Conservation (phyloP, 768 basidiomycete species). For the Phaffia australis region DNA sequence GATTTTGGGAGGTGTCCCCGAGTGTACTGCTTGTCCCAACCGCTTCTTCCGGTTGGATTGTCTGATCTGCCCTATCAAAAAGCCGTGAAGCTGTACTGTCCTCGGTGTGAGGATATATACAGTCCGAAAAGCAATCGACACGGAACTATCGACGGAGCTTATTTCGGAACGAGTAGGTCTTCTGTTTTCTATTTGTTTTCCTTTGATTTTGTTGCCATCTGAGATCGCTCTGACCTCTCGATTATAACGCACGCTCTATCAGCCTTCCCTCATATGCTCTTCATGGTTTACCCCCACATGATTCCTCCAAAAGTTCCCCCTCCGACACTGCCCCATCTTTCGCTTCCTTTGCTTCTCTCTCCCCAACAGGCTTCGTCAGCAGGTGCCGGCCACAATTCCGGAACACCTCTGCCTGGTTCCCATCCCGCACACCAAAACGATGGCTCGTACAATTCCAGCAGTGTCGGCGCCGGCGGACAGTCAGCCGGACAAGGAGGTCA, state of each 20-base stretch:
- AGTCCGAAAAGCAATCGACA: slow-evolving; percentile 94
- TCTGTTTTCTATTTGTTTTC: not conserved
- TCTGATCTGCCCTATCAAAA: slow-evolving; percentile 98
- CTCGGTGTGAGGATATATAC: slow-evolving; percentile 96
- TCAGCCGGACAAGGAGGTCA: slow-evolving; percentile 41
- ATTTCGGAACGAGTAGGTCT: slow-evolving; percentile 71
- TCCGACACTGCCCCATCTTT: slow-evolving; percentile 10
- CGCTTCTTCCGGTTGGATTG: slow-evolving; percentile 90
- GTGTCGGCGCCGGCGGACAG: slow-evolving; percentile 6
- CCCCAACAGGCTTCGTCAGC: slow-evolving; percentile 21
- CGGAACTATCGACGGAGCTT: slow-evolving; percentile 95
- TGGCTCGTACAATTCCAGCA: slow-evolving; percentile 17
- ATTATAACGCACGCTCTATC: not conserved
- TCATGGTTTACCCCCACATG: slow-evolving; percentile 90
- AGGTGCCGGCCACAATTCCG: slow-evolving; percentile 28
- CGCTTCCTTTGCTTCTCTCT: slow-evolving; percentile 22
- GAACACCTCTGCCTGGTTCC: slow-evolving; percentile 30
- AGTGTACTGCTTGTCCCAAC: slow-evolving; percentile 85
- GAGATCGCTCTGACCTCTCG: not conserved
- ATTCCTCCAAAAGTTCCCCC: slow-evolving; percentile 64
- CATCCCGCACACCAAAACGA: not conserved
- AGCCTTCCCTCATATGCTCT: slow-evolving; percentile 36
- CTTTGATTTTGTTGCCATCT: not conserved
- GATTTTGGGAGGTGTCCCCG: slow-evolving; percentile 98
- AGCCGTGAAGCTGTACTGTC: slow-evolving; percentile 97